Evolutionary conservation across 2,329 filamentous ascomycete species (phyloP).

Genomic region (Talaromyces sp.): DNA sequence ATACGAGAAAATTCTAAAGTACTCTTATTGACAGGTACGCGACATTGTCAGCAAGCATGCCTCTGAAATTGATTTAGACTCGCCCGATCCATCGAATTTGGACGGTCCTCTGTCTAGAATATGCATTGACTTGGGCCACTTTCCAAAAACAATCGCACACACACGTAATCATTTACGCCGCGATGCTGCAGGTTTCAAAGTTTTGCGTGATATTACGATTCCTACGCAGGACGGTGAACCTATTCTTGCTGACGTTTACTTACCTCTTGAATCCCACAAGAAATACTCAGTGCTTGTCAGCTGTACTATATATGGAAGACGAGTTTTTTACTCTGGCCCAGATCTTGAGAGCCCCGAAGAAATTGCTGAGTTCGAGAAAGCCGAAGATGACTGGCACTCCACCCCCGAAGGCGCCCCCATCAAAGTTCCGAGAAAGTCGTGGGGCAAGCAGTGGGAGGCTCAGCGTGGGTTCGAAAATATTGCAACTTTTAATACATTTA

Average conservation of each 20-base stretch:
- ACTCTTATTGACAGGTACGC: background rate
- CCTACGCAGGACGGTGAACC: background rate
- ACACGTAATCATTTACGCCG: background rate
- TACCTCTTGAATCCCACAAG: background rate
- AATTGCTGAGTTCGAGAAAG: background rate
- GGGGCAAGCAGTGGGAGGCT: too few species aligned
- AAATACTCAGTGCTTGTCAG: background rate
- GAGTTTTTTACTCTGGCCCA: background rate
- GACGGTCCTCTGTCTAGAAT: background rate
- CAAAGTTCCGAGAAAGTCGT: background rate
- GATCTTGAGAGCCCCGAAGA: background rate
- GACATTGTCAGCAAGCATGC: background rate
- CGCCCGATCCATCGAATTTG: background rate
- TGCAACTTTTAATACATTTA: background rate
- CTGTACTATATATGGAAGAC: background rate
- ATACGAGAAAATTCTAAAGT: background rate
- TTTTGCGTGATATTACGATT: background rate
- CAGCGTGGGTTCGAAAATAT: background rate
- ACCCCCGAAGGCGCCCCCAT: background rate
- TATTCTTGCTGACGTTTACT: background rate
- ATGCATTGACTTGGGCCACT: background rate
- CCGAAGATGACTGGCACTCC: conserved; percentile 1
- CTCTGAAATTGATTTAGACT: background rate
- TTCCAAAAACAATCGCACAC: background rate
- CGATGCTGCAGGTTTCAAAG: background rate